phyloP scores from a whole-genome alignment of 441 rosid species.

The Metrosideros polymorpha region DNA sequence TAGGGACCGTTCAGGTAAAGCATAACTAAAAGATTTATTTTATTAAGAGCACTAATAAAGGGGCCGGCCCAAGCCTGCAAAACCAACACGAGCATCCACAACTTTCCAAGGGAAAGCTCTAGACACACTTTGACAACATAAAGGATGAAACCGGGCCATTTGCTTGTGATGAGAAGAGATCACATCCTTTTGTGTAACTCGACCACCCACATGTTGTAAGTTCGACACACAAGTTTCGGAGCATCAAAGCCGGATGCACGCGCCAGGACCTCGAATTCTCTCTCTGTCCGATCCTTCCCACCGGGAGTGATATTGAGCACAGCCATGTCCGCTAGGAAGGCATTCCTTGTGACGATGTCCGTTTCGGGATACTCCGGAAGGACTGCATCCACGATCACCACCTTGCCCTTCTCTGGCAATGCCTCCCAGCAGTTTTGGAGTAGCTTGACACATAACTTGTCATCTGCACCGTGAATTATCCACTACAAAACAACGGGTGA shows the following conservation, averaged over 20 bases:
- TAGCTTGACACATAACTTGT: background rate
- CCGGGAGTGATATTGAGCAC: background rate
- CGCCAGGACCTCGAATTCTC: background rate
- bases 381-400: background rate
- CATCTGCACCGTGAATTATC: background rate
- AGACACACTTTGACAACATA: background rate
- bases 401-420: background rate
- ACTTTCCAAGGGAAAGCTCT: background rate
- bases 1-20: background rate
- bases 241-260: background rate
- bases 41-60: background rate
- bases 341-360: background rate
- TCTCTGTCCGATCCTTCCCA: background rate
- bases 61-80: background rate
- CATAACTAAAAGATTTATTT: background rate
- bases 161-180: background rate
- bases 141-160: too few relatives aligned
- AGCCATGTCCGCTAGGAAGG: background rate
- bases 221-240: background rate
- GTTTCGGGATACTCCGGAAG: background rate
- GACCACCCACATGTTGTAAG: background rate
- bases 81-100: background rate
- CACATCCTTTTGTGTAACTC: background rate
- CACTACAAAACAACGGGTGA: background rate
- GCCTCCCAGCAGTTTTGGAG: constrained; percentile 1